Base-by-base conservation (phyloP, 768 basidiomycete species). In the Leccinum subtestaceum region DNA sequence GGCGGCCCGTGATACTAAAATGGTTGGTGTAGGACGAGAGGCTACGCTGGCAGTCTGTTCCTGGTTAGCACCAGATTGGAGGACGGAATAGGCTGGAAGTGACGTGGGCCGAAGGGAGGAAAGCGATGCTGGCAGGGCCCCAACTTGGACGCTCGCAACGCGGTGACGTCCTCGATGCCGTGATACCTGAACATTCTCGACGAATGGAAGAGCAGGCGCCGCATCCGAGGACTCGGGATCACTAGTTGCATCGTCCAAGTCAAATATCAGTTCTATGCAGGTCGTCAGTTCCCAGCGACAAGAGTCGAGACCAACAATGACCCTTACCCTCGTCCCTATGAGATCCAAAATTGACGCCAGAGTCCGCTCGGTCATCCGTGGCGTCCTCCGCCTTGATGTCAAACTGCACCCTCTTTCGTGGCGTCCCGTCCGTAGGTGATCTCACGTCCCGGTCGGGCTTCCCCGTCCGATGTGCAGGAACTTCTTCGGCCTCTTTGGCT, bases 341-440 rank as follows among this genome's bases (percentile, higher is more conserved):
- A 60, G 40, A 65, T 66, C 75, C 72, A 43, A 70, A 74, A 45
- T 70, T 71, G 46, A 68, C 66, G 57, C 72, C 74, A 19, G 70
- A 58, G 34, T 70, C 72, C 17, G 74, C 72, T 27, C 70, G 71
- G 31, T 79, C 76, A 60, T 80, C 80, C n/a, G 80, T 76, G 25
- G 78, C 73, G 11, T 81, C 78, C 40, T 78, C 83, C 21, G 85
- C 81, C 67, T 86, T 76, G 52, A 87, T 81, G 62, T 91, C 82
- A 65, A 91, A 91, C 9, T 87, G 89, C 31, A 91, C 87, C 70
- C 84, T 88, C 60, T 78, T 75, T 77, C 76, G 88, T 76, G 68
- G 57, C 55, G 69, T 59, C 74, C 72, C 65, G 66, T 70, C 58
- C 63, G 70, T 58, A 70, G 74, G 55, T 50, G 67, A 54, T 62